Conservation (phyloP, 2,329 filamentous ascomycete species). For the Penicillium occitanis region DNA sequence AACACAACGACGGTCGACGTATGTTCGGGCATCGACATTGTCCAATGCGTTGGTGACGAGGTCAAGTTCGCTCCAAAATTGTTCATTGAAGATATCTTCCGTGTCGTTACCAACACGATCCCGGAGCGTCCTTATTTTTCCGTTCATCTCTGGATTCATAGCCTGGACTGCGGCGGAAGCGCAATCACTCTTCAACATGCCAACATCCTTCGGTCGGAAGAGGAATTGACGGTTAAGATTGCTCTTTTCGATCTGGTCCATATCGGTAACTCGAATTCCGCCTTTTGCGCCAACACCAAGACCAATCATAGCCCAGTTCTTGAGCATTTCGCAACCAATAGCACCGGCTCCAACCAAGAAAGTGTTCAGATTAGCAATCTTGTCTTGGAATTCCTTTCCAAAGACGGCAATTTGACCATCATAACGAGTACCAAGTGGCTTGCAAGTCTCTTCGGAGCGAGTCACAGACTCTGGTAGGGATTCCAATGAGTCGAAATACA, state of each 20-base stretch:
- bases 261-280: slow-evolving; percentile 90
- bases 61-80: slow-evolving; percentile 84
- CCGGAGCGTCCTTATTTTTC: slow-evolving; percentile 80
- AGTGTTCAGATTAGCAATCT: slow-evolving; percentile 83
- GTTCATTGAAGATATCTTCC: slow-evolving; percentile 89
- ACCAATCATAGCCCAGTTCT: slow-evolving; percentile 99
- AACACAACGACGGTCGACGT: slow-evolving; percentile 92
- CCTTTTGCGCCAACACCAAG: slow-evolving; percentile 84
- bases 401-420: slow-evolving; percentile 98
- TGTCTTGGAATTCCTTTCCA: slow-evolving; percentile 88
- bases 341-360: slow-evolving; percentile 96
- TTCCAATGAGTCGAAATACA: slow-evolving; percentile 98
- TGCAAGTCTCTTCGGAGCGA: slow-evolving; percentile 83
- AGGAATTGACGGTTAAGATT: slow-evolving; percentile 97
- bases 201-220: slow-evolving; percentile 90
- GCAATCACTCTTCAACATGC: slow-evolving; percentile 93
- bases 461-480: slow-evolving; percentile 74
- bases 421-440: slow-evolving; percentile 80
- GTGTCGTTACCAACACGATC: slow-evolving; percentile 91
- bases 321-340: slow-evolving; percentile 98
- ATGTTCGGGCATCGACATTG: slow-evolving; percentile 95
- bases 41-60: slow-evolving; percentile 96
- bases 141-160: slow-evolving; percentile 91
- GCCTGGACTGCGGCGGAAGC: slow-evolving; percentile 83
- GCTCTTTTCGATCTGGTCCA: slow-evolving; percentile 98